phyloP scores from a whole-genome alignment of 2,329 filamentous ascomycete species.

The Colletotrichum cereale region DNA sequence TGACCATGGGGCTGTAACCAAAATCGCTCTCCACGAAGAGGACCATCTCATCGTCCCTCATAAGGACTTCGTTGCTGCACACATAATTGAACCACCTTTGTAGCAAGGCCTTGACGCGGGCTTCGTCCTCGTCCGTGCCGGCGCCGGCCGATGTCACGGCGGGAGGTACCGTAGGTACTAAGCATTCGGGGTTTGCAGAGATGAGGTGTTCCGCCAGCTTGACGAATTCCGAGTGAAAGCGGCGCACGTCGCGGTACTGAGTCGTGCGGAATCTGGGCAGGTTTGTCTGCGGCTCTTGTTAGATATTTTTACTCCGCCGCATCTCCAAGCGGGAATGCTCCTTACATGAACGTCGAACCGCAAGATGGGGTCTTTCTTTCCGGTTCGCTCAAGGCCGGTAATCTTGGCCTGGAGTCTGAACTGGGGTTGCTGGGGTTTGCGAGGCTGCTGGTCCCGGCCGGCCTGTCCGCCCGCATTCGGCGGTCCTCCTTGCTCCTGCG shows the following conservation, averaged over 20 bases:
- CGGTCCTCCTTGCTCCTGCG: constrained; percentile 45
- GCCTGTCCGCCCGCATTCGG: constrained; percentile 36
- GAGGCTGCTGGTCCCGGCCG: constrained; percentile 63
- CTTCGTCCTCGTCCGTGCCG: constrained; percentile 95
- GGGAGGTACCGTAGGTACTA: constrained; percentile 95
- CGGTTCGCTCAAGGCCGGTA: constrained; percentile 90
- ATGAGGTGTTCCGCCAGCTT: constrained; percentile 97
- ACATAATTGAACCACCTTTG: constrained; percentile 97
- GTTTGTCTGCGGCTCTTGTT: constrained; percentile 77
- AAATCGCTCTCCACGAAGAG: constrained; percentile 99
- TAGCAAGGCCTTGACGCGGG: constrained; percentile 86
- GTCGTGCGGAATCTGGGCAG: constrained; percentile 98
- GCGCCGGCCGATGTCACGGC: constrained; percentile 93
- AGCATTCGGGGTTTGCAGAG: constrained; percentile 95
- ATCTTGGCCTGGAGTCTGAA: constrained; percentile 96
- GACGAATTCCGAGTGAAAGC: constrained; percentile 93
- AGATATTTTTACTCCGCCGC: constrained; percentile 1
- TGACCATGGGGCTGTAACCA: constrained; percentile 94
- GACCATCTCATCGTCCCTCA: constrained; percentile 96
- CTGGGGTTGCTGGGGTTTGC: constrained; percentile 71
- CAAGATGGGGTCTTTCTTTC: constrained; percentile 94
- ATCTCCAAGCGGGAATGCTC: constrained; percentile 20
- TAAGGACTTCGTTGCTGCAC: constrained; percentile 90
- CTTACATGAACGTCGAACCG: constrained; percentile 96
- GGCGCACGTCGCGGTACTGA: constrained; percentile 96